A percentile compares a stretch with the other conserved stretches of the same genome.
phyloP scores from a whole-genome alignment of 768 basidiomycete species.

The Austroboletus eburneus region DNA sequence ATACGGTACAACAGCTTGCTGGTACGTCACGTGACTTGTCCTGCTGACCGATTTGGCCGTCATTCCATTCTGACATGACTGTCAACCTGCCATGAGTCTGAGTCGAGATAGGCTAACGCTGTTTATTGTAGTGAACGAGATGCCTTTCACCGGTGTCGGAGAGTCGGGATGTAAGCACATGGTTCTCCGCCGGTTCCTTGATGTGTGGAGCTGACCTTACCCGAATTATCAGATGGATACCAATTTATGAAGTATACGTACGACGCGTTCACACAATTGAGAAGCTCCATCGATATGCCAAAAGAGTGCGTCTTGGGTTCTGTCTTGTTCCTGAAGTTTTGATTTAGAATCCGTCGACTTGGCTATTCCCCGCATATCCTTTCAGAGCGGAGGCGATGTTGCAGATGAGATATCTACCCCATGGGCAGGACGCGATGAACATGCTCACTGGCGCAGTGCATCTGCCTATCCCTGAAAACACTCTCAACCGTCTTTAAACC shows the following conservation, averaged over 20 bases:
- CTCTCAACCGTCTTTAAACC: neutral
- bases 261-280: constrained; percentile 49
- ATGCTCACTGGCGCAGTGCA: constrained; percentile 6
- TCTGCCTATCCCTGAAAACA: constrained; percentile 16
- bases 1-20: constrained; percentile 51
- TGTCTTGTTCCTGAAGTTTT: neutral
- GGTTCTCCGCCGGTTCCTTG: neutral
- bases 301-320: constrained; percentile 40
- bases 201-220: neutral
- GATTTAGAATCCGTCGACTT: constrained; percentile 4
- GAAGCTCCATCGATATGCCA: constrained; percentile 52
- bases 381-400: constrained; percentile 22
- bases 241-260: constrained; percentile 52
- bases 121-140: constrained; percentile 26
- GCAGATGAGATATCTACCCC: constrained; percentile 22
- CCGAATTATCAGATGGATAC: constrained; percentile 53
- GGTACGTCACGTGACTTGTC: constrained; percentile 31
- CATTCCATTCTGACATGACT: constrained; percentile 1
- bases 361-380: neutral
- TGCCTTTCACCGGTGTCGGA: constrained; percentile 55
- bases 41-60: constrained; percentile 7
- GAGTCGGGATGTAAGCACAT: constrained; percentile 57
- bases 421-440: constrained; percentile 15
- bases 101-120: neutral
- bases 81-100: too few relatives aligned